phyloP scores from a whole-genome alignment of 805 yeast species.

The Barnettozyma pratensis region DNA sequence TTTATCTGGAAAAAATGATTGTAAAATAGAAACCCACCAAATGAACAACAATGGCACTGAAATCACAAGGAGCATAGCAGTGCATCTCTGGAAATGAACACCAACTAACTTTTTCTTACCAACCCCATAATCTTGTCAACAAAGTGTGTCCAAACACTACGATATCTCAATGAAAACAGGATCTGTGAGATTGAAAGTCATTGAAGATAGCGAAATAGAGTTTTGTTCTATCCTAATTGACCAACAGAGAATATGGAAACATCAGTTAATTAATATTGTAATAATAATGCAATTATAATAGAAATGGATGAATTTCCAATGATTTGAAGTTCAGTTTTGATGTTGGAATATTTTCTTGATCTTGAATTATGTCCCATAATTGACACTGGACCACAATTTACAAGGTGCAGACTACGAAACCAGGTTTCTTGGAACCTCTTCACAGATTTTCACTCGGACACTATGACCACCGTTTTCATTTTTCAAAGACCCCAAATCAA shows the following conservation, averaged over 20 bases:
- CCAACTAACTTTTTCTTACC: conserved; percentile 58
- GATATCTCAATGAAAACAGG: conserved; percentile 67
- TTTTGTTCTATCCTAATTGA: conserved; percentile 62
- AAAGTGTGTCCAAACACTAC: conserved; percentile 68
- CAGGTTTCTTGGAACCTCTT: too few species aligned
- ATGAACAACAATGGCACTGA: conserved; percentile 37
- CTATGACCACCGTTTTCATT: too few species aligned
- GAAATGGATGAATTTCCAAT: conserved; percentile 46
- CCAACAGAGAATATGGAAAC: conserved; percentile 77
- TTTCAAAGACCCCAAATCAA: too few species aligned
- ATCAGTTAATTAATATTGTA: conserved; percentile 68
- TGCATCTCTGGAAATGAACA: conserved; percentile 58
- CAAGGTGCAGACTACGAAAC: too few species aligned
- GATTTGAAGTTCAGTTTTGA: conserved; percentile 25
- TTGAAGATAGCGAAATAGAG: conserved; percentile 67
- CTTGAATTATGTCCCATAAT: too few species aligned
- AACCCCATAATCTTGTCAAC: conserved; percentile 74
- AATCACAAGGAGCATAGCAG: conserved; percentile 48
- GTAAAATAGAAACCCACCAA: conserved; percentile 58
- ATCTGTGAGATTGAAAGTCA: conserved; percentile 73
- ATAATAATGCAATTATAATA: conserved; percentile 60
- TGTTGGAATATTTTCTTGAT: too few species aligned
- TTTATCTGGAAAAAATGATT: conserved; percentile 43
- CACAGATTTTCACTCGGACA: too few species aligned
- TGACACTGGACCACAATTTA: too few species aligned